Evolutionary conservation across 2,329 filamentous ascomycete genomes (phyloP), one percentile per base, ranked within the genome.

Genomic region (Cordyceps fumosorosea): DNA sequence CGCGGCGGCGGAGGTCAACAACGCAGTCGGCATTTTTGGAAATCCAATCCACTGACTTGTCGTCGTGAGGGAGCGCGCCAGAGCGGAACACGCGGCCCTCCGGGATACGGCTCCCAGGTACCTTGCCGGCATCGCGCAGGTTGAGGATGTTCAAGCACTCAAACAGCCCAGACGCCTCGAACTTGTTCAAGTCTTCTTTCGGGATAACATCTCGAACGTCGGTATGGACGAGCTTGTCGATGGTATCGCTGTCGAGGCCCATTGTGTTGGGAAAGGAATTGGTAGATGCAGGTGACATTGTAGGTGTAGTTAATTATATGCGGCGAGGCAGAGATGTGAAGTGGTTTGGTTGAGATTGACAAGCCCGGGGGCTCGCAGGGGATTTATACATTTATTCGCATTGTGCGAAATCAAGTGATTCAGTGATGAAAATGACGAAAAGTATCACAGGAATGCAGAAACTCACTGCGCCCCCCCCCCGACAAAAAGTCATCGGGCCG

Each of bases 1-100:
- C 67, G 57, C 78, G 77, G 48, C 76, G 78, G 48, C 82, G 77
- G 62, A 85, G 71, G 69, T 84, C 83, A 67, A 83, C 84, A 56
- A 85, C 67, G 62, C 74, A 76, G 63, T 71, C 73, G 52, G 83
- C 70, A 53, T 74, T 70, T 20, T 66, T 67, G 7, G 69, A 67
- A 3, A 82, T 66, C 67, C 73, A 74, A 6, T 74, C 74, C 11
- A 70, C 45, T 6, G 73, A 68, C n/a, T 70, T 67, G 11, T 70
- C 68, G 62, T 67, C 73, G 1, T 72, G 65, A 54, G 69, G 68
- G 14, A 83, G 74, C 18, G 76, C 75, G 47, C 80, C 81, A 63
- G 76, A 78, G 64, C 81, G 80, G 71, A 76, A 83, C 65, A 75
- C 73, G 59, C 75, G 76, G 29, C 76, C 74, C 1, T 75, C 66